Percentiles rank a stretch among this genome's conserved stretches.
These are phyloP conservation scores for Geotrichum candidum DNA, from an alignment of 1,139 yeast genomes.

Conservation along the genomic window DNA sequence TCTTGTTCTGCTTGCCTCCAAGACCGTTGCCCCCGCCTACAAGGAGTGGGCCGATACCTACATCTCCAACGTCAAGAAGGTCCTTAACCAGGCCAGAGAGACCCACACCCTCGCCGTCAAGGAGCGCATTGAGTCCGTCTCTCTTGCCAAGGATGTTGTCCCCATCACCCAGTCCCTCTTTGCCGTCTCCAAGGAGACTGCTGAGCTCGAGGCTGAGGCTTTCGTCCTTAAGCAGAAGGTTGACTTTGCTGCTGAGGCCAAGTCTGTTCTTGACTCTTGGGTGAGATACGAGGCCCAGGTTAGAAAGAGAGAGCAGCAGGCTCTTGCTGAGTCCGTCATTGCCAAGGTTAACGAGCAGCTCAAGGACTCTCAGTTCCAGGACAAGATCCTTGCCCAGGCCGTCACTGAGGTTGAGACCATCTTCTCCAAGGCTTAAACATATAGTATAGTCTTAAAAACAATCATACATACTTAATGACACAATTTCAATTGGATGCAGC, in stretches of 20 bases:
- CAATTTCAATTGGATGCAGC: background rate
- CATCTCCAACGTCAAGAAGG: constrained; percentile 72
- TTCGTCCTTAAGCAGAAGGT: constrained; percentile 90
- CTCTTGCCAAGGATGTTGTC: constrained; percentile 87
- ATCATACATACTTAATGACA: background rate
- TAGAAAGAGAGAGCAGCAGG: constrained; percentile 94
- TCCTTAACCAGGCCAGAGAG: constrained; percentile 81
- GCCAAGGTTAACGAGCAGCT: constrained; percentile 84
- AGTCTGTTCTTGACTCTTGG: constrained; percentile 95
- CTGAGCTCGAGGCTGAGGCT: constrained; percentile 86
- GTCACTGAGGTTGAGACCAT: constrained; percentile 86
- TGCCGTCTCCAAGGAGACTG: constrained; percentile 93
- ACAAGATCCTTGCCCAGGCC: constrained; percentile 82
- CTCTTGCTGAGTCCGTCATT: constrained; percentile 78
- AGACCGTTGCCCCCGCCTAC: constrained; percentile 89
- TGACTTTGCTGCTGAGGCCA: constrained; percentile 84
- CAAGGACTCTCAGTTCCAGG: constrained; percentile 88
- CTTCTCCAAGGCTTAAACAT: constrained; percentile 41
- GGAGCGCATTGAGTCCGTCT: constrained; percentile 81
- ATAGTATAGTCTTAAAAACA: background rate
- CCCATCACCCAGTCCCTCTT: constrained; percentile 86
- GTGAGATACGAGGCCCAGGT: constrained; percentile 96
- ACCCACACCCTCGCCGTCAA: constrained; percentile 90
- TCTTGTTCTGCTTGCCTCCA: constrained; percentile 69
- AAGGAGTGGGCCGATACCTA: constrained; percentile 93